Conservation (phyloP, 2,329 filamentous ascomycete species). For the Neofusicoccum kwambonambiense region DNA sequence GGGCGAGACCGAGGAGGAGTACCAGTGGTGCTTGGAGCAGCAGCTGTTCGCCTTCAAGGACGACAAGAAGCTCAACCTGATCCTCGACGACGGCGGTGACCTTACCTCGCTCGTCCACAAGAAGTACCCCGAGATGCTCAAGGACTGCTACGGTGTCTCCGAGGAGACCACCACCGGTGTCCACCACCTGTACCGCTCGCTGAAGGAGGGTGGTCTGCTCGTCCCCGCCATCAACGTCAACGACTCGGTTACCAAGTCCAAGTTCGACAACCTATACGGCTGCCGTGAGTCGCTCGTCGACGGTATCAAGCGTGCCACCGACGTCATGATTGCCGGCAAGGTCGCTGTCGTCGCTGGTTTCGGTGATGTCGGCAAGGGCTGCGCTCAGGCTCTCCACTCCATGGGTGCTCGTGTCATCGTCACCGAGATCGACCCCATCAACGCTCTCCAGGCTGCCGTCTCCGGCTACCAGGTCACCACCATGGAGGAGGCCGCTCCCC, state of each 20-base stretch:
- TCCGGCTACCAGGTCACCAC: slow-evolving; percentile 95
- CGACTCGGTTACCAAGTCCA: slow-evolving; percentile 99
- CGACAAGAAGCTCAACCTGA: slow-evolving; percentile 93
- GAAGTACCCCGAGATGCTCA: slow-evolving; percentile 98
- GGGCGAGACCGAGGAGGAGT: slow-evolving; percentile 99
- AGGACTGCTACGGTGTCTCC: slow-evolving; percentile 96
- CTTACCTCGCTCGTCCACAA: slow-evolving; percentile 92
- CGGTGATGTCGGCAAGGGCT: slow-evolving; percentile 99
- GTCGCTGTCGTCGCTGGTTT: slow-evolving; percentile 95
- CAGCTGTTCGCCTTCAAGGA: slow-evolving; percentile 97
- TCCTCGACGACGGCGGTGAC: slow-evolving; percentile 98
- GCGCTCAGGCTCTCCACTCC: slow-evolving; percentile 89
- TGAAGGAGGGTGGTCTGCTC: slow-evolving; percentile 71
- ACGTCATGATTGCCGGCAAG: slow-evolving; percentile 99
- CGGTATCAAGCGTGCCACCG: slow-evolving; percentile 99
- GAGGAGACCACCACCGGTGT: slow-evolving; percentile 99
- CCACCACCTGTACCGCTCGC: slow-evolving; percentile 98
- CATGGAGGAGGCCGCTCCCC: slow-evolving; percentile 90
- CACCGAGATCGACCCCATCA: slow-evolving; percentile 98
- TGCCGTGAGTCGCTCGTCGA: slow-evolving; percentile 98
- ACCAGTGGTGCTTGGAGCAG: slow-evolving; percentile 99
- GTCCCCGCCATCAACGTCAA: slow-evolving; percentile 98
- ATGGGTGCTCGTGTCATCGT: slow-evolving; percentile 97
- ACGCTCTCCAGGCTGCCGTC: slow-evolving; percentile 97
- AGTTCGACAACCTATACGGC: slow-evolving; percentile 99